phyloP scores from a whole-genome alignment of 768 basidiomycete species.

The Asterophora lycoperdoides region DNA sequence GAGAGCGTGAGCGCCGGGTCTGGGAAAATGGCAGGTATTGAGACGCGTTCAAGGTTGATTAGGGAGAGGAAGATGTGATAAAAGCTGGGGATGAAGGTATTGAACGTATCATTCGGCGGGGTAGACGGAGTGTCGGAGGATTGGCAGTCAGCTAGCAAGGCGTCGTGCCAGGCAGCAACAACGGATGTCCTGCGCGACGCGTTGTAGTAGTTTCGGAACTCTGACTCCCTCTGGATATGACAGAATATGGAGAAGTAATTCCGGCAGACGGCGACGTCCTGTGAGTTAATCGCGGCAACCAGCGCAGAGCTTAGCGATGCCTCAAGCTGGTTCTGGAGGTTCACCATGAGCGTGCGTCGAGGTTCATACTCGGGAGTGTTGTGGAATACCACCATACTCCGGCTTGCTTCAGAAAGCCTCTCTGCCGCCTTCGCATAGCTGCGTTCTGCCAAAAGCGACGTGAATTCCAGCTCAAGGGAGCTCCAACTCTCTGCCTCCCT shows the following conservation, averaged over 20 bases:
- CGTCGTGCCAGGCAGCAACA: constrained; percentile 65
- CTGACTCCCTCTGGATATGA: constrained; percentile 86
- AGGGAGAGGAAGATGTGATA: constrained; percentile 63
- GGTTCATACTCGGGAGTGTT: constrained; percentile 90
- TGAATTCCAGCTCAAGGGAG: constrained; percentile 89
- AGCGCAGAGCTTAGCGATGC: constrained; percentile 87
- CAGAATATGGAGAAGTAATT: constrained; percentile 84
- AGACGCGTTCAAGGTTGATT: constrained; percentile 65
- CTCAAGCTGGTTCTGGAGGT: constrained; percentile 94
- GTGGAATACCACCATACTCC: constrained; percentile 88
- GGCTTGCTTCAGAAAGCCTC: constrained; percentile 82
- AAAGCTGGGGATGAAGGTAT: constrained; percentile 70
- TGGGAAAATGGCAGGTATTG: constrained; percentile 84
- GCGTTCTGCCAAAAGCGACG: constrained; percentile 72
- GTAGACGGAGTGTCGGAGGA: constrained; percentile 20
- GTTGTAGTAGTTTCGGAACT: constrained; percentile 94
- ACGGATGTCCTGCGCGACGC: constrained; percentile 69
- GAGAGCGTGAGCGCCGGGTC: constrained; percentile 76
- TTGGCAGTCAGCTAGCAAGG: constrained; percentile 50
- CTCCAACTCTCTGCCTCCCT: constrained; percentile 97
- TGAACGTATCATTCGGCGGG: constrained; percentile 39
- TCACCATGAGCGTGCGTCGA: constrained; percentile 80
- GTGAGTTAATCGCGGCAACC: constrained; percentile 77
- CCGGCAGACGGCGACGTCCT: constrained; percentile 71
- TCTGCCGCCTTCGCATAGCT: constrained; percentile 90